Percentiles rank a stretch among this genome's conserved stretches.
Evolutionary conservation across 805 yeast genomes (phyloP).

Genomic region (Ogataea wickerhamii): DNA sequence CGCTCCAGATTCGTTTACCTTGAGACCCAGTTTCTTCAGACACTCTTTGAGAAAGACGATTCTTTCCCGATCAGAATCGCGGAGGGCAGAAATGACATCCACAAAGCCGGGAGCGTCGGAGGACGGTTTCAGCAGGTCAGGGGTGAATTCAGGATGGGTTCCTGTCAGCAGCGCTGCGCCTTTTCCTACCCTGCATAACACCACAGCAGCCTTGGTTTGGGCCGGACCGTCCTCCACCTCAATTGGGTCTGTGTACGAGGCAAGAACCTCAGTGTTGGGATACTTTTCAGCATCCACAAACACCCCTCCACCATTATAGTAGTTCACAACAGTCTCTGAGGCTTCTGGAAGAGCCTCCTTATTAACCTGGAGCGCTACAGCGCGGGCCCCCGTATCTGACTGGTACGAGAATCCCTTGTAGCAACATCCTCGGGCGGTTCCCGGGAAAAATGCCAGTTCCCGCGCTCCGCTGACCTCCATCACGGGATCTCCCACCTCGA

Average conservation of each 20-base stretch:
- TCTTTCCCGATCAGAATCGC: conserved; percentile 45
- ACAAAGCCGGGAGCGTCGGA: conserved; percentile 24
- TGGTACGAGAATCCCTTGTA: conserved; percentile 77
- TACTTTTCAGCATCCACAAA: conserved; percentile 71
- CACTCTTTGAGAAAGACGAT: conserved; percentile 53
- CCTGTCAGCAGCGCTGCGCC: conserved; percentile 81
- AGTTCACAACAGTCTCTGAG: conserved; percentile 34
- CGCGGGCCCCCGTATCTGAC: conserved; percentile 70
- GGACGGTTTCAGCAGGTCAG: conserved; percentile 41
- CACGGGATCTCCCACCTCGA: conserved; percentile 65
- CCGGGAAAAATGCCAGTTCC: conserved; percentile 80
- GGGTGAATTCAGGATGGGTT: conserved; percentile 84
- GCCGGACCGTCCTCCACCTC: conserved; percentile 42
- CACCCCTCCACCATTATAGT: conserved; percentile 88
- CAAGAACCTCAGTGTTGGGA: conserved; percentile 66
- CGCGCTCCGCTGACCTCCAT: conserved; percentile 85
- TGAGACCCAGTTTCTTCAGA: conserved; percentile 59
- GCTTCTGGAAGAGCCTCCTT: conserved; percentile 30
- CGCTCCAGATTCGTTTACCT: conserved; percentile 51
- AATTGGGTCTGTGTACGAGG: conserved; percentile 54
- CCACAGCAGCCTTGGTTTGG: conserved; percentile 60
- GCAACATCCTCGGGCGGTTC: conserved; percentile 77
- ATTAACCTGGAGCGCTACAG: conserved; percentile 45
- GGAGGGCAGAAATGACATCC: conserved; percentile 39
- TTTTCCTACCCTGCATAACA: conserved; percentile 61